These are phyloP conservation scores for Teunomyces atbi DNA, from an alignment of 805 yeast species.

Conservation along the genomic window DNA sequence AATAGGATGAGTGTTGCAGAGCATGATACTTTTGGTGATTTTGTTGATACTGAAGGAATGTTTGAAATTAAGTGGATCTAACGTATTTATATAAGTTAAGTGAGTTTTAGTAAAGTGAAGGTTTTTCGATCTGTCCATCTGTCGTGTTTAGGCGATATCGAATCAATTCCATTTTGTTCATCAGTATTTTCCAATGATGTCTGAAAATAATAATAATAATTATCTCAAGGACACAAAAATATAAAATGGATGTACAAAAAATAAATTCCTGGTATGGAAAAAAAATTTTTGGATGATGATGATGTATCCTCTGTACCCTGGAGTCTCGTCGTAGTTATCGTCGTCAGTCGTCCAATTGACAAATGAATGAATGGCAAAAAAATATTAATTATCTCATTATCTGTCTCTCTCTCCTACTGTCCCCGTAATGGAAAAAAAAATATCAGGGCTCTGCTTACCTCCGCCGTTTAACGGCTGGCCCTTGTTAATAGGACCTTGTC, in stretches of 20 bases:
- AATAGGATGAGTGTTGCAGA: neutral
- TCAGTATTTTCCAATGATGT: neutral
- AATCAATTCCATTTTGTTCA: conserved; percentile 2
- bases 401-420: neutral
- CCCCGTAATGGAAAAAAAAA: neutral
- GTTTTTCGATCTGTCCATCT: conserved; percentile 4
- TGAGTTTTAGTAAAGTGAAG: neutral
- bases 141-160: neutral
- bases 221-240: neutral
- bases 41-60: too few species aligned
- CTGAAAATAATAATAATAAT: neutral
- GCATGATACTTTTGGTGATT: neutral
- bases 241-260: neutral
- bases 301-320: neutral
- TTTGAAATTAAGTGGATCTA: too few species aligned
- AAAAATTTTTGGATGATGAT: neutral
- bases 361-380: neutral
- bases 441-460: neutral
- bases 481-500: too few species aligned
- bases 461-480: neutral
- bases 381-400: neutral
- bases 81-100: neutral
- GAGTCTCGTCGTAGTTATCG: neutral
- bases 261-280: conserved; percentile 1
- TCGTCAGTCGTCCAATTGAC: neutral